These are phyloP conservation scores for Barnettozyma vustinii DNA, from an alignment of 805 yeast genomes.

Conservation along the genomic window DNA sequence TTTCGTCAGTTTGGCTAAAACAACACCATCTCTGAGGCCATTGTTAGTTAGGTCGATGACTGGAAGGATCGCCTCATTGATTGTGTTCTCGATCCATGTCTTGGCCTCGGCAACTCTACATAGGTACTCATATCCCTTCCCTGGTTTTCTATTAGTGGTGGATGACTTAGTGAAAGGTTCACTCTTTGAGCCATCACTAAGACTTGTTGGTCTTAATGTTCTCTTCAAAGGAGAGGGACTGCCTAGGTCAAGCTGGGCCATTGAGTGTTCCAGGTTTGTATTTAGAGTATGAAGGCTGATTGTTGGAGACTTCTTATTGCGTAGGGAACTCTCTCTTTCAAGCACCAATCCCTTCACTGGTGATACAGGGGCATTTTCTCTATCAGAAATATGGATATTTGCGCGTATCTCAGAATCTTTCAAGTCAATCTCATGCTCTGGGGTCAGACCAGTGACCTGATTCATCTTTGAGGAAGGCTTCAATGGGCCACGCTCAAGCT, in stretches of 20 bases:
- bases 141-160: slow-evolving; percentile 5
- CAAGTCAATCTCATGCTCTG: neutral
- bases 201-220: slow-evolving; percentile 3
- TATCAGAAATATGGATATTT: neutral
- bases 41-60: slow-evolving; percentile 52
- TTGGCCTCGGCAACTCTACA: slow-evolving; percentile 81
- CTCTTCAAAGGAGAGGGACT: slow-evolving; percentile 25
- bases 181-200: neutral
- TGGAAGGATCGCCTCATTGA: slow-evolving; percentile 51
- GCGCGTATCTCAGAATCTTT: neutral
- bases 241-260: slow-evolving; percentile 20
- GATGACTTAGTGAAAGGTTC: slow-evolving; percentile 2
- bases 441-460: slow-evolving; percentile 3
- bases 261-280: slow-evolving; percentile 15
- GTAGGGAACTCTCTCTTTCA: neutral
- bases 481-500: slow-evolving; percentile 12
- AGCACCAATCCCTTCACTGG: slow-evolving; percentile 3
- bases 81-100: slow-evolving; percentile 65
- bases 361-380: neutral
- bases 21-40: slow-evolving; percentile 76
- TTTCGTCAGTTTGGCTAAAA: slow-evolving; percentile 72
- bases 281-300: neutral
- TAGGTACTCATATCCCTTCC: slow-evolving; percentile 67
- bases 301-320: neutral
- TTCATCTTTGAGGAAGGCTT: slow-evolving; percentile 18